A percentile compares a stretch with the other conserved stretches of the same genome.
phyloP scores from a whole-genome alignment of 2,329 filamentous ascomycete genomes.

The Pseudocercospora fuligena region DNA sequence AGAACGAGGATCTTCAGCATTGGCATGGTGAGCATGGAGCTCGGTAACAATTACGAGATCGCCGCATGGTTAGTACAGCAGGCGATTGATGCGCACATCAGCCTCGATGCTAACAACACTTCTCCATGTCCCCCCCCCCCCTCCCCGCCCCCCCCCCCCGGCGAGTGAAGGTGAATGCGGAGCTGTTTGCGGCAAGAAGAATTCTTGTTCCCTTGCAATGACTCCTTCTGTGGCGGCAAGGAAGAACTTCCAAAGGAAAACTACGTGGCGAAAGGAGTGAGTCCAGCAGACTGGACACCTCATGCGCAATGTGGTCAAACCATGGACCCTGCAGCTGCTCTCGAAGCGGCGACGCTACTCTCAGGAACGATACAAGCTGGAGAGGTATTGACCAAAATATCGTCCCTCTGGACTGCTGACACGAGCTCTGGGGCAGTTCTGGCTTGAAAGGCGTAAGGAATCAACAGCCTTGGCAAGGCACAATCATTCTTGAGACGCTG shows the following conservation, averaged over 20 bases:
- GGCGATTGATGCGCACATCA: constrained; percentile 70
- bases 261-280: constrained; percentile 68
- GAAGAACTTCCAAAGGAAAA: constrained; percentile 75
- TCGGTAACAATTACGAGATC: constrained; percentile 86
- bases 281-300: constrained; percentile 75
- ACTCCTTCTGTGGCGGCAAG: constrained; percentile 70
- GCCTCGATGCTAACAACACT: constrained; percentile 64
- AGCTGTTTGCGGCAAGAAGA: constrained; percentile 65
- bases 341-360: constrained; percentile 80
- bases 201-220: constrained; percentile 77
- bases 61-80: constrained; percentile 79
- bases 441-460: constrained; percentile 78
- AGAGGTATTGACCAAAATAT: too few relatives aligned
- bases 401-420: background rate
- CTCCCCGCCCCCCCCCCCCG: too few relatives aligned
- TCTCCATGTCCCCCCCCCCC: constrained; percentile 76
- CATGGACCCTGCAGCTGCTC: constrained; percentile 68
- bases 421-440: constrained; percentile 71
- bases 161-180: constrained; percentile 77
- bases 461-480: constrained; percentile 47
- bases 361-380: constrained; percentile 57
- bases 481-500: too few relatives aligned
- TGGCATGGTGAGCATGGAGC: constrained; percentile 75
- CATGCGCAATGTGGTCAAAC: constrained; percentile 64
- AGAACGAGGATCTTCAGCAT: constrained; percentile 55